These are phyloP conservation scores for Macrophomina tecta DNA, from an alignment of 2,329 filamentous ascomycete genomes.

Conservation along the genomic window DNA sequence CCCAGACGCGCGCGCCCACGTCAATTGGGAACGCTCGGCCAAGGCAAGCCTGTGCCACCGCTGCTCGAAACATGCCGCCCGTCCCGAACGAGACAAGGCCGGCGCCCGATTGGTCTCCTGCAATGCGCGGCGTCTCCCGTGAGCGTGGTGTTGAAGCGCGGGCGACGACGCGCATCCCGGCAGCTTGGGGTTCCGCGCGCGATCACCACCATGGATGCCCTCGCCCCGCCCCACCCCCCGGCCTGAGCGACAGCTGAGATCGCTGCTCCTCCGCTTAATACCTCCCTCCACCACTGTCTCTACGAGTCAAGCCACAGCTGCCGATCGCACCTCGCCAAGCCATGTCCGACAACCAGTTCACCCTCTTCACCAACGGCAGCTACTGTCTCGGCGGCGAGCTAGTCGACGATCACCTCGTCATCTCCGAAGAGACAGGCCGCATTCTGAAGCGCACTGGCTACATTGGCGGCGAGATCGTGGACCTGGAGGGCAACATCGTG, in stretches of 20 bases:
- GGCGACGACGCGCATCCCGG: neutral
- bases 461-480: constrained; percentile 53
- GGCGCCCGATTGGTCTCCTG: neutral
- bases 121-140: too few species aligned
- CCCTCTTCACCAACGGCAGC: constrained; percentile 54
- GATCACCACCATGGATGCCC: constrained; percentile 15
- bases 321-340: neutral
- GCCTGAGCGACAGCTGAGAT: neutral
- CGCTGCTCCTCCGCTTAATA: neutral
- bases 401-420: constrained; percentile 51
- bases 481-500: constrained; percentile 57
- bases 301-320: neutral
- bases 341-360: constrained; percentile 52
- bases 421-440: constrained; percentile 52
- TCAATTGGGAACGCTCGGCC: constrained; percentile 1
- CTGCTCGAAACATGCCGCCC: neutral
- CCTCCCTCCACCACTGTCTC: constrained; percentile 1
- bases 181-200: constrained; percentile 1
- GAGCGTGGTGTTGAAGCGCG: neutral
- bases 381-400: constrained; percentile 52
- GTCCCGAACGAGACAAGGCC: neutral
- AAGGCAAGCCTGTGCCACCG: neutral
- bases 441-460: constrained; percentile 52
- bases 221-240: constrained; percentile 16
- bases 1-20: constrained; percentile 8